A percentile compares a stretch with the other conserved stretches of the same genome.
These are phyloP conservation scores for Vaccinium corymbosum DNA, from an alignment of 148 eudicot species.

Conservation along the genomic window DNA sequence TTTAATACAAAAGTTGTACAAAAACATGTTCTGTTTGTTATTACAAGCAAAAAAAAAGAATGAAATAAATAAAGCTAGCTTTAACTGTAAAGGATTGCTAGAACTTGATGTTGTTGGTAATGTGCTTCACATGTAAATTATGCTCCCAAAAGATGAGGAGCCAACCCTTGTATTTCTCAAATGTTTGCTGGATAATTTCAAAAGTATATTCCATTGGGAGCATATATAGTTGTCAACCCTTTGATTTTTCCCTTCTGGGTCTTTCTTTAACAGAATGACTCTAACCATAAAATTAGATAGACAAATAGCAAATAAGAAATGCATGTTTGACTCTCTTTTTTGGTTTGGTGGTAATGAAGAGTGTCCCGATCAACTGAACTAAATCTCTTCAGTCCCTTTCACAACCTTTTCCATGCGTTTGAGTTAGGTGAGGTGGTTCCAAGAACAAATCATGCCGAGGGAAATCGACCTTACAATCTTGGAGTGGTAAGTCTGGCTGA, in stretches of 20 bases:
- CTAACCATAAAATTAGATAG: background rate
- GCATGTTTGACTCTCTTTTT: no score
- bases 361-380: no score
- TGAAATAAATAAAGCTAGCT: no score
- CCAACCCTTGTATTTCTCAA: background rate
- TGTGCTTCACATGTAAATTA: background rate
- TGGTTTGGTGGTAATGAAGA: no score
- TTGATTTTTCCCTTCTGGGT: background rate
- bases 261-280: background rate
- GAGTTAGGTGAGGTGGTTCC: no score
- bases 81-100: background rate
- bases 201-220: background rate
- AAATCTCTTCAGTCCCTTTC: no score
- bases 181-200: background rate
- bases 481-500: no score
- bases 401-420: no score
- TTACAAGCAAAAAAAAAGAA: no score
- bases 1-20: background rate
- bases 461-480: no score
- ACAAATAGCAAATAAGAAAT: background rate
- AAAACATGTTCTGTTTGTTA: background rate
- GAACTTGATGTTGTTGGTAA: background rate
- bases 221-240: background rate
- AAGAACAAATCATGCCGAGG: no score
- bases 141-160: slow-evolving; percentile 1